These are phyloP conservation scores for Conringia planisiliqua DNA, from an alignment of 345 rosid genomes.

Conservation along the genomic window DNA sequence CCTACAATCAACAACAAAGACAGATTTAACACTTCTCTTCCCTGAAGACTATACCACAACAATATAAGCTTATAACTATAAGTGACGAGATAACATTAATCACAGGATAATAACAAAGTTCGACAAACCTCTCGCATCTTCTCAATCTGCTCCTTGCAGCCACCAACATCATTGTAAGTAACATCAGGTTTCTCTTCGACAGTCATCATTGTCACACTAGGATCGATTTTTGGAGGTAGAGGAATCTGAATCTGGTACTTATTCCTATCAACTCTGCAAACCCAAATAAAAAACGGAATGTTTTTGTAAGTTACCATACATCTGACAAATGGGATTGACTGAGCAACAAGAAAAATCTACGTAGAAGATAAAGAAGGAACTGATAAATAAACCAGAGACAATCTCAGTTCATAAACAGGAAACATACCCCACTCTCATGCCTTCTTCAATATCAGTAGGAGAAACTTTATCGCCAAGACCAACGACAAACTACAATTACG, in stretches of 20 bases:
- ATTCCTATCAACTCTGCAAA: conserved; percentile 89
- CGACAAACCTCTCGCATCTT: conserved; percentile 85
- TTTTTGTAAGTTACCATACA: background rate
- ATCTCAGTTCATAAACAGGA: conserved; percentile 2
- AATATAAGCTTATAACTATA: background rate
- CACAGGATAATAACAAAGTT: background rate
- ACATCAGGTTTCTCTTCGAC: conserved; percentile 99
- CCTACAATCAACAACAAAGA: conserved; percentile 37
- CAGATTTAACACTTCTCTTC: background rate
- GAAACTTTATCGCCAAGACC: conserved; percentile 98
- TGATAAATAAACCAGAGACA: background rate
- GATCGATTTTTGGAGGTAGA: conserved; percentile 97
- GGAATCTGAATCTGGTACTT: conserved; percentile 99
- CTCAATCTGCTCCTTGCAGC: conserved; percentile 98
- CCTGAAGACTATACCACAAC: background rate
- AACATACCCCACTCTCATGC: conserved; percentile 97
- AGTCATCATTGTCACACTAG: conserved; percentile 99
- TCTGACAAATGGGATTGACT: too few relatives aligned
- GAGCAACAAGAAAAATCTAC: background rate
- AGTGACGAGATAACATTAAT: background rate
- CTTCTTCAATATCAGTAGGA: conserved; percentile 96
- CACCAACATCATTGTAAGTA: conserved; percentile 95
- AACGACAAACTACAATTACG: conserved; percentile 73
- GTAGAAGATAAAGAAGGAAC: background rate
- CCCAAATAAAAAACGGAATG: background rate